Evolutionary conservation across 1,139 yeast genomes (phyloP).

Genomic region (Suhomyces panamericanus): DNA sequence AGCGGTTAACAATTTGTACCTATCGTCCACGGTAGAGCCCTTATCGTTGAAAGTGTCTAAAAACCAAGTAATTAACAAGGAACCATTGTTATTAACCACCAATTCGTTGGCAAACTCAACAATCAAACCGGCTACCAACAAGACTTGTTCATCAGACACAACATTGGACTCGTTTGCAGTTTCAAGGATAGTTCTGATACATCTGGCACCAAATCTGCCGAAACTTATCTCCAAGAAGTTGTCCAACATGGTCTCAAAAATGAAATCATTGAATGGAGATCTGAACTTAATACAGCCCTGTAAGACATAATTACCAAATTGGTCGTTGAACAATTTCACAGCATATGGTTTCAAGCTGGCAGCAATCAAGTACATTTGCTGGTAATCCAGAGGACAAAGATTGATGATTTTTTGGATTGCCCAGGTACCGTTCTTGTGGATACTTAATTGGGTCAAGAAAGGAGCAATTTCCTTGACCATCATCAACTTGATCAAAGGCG

Average conservation of each 20-base stretch:
- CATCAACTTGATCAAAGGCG: conserved; percentile 71
- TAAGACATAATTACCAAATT: conserved; percentile 93
- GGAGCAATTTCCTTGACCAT: conserved; percentile 82
- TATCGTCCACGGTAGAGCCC: conserved; percentile 37
- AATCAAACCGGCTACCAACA: conserved; percentile 77
- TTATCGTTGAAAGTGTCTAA: conserved; percentile 78
- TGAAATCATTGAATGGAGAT: conserved; percentile 83
- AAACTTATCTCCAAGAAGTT: conserved; percentile 81
- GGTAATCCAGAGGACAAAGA: conserved; percentile 53
- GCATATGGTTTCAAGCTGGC: conserved; percentile 77
- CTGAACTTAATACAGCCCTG: conserved; percentile 94
- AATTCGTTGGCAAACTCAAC: conserved; percentile 77
- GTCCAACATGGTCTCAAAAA: conserved; percentile 79
- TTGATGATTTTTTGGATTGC: conserved; percentile 95
- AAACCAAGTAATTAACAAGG: conserved; percentile 89
- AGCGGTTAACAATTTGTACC: conserved; percentile 41
- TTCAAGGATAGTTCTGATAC: conserved; percentile 90
- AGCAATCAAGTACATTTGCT: conserved; percentile 71
- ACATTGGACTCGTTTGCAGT: conserved; percentile 50
- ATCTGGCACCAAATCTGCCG: conserved; percentile 93
- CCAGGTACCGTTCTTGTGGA: conserved; percentile 99
- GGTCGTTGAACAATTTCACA: conserved; percentile 86
- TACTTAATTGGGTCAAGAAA: conserved; percentile 84
- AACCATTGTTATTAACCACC: conserved; percentile 84
- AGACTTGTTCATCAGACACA: conserved; percentile 62